phyloP scores from a whole-genome alignment of 176 grass and related monocot genomes.

The Zoysia pacifica region DNA sequence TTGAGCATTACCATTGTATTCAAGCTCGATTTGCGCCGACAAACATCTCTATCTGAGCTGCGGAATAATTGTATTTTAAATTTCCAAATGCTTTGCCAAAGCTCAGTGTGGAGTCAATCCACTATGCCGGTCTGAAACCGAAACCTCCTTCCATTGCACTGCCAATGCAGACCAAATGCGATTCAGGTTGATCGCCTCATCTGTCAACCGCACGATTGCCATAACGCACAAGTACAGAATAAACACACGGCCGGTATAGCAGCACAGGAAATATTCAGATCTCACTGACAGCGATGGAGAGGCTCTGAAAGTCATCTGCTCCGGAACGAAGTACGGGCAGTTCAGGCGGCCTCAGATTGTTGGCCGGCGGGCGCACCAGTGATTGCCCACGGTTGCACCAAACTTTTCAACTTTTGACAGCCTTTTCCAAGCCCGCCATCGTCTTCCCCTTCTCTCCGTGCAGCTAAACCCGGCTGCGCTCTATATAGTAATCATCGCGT shows the following conservation, averaged over 20 bases:
- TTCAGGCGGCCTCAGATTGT: not conserved
- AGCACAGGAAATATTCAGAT: not conserved
- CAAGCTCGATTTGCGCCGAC: not conserved
- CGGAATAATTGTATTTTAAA: not conserved
- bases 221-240: not conserved
- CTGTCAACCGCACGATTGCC: not conserved
- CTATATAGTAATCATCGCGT: not conserved
- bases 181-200: not conserved
- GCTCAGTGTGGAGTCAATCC: not conserved
- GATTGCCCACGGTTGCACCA: not conserved
- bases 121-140: not conserved
- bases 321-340: not conserved
- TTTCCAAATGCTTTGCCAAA: not conserved
- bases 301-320: not conserved
- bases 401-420: conserved; percentile 13
- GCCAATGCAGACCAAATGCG: not conserved
- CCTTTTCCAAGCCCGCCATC: not conserved
- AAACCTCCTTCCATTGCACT: not conserved
- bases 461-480: conserved; percentile 6
- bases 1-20: not conserved
- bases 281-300: not conserved
- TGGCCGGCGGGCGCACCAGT: not conserved
- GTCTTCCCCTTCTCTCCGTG: not conserved
- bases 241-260: not conserved
- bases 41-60: not conserved